Base-by-base conservation (phyloP, 106 monocot genomes). In the Dioscorea zingiberensis region DNA sequence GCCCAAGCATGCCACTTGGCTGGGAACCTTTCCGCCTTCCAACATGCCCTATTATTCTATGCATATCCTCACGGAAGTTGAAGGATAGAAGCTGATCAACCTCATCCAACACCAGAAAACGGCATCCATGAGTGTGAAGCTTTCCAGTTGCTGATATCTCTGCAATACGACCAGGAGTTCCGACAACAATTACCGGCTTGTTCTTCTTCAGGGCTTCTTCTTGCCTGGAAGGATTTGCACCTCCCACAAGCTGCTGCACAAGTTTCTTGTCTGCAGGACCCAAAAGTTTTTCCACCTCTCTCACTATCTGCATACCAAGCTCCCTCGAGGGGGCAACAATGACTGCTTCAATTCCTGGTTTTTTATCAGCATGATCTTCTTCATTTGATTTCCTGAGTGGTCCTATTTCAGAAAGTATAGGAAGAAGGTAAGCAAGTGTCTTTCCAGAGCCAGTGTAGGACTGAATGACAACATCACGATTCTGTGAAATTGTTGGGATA, bases 361-460 rank as follows among this genome's bases (percentile, higher is more conserved):
- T 91, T 60, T 46, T 44, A 16, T 81, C 76, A 18, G 74, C 48
- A 54, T 48, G 24, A 1, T 68, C 68, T 22, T 46, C 73, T 68
- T 76, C 80, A 27, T 17, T 17, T 25, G 67, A 44, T 63, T 75
- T 54, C 55, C 79, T 91, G 17, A 91, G 64, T n/a, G 97, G 97
- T 24, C 91, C 88, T 17, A 97, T 46, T 25, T 74, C 44, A 16
- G 85, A 91, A 19, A 97, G 88, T 65, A 97, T 91, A 16, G 97
- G 97, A 48, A 97, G 85, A 72, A 97, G 80, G 69, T 97, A 97
- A 30, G 97, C 97, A 60, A 97, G 80, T 14, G 97, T 97, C 72
- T 97, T 97, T 17, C 97, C 97, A 26, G 97, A 97, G 58, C 97
- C 97, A n/a, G 97, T 97, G 69, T 91, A 97, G 7, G 97, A 97